These are phyloP conservation scores for Onygena corvina DNA, from an alignment of 2,329 filamentous ascomycete species.

Conservation along the genomic window DNA sequence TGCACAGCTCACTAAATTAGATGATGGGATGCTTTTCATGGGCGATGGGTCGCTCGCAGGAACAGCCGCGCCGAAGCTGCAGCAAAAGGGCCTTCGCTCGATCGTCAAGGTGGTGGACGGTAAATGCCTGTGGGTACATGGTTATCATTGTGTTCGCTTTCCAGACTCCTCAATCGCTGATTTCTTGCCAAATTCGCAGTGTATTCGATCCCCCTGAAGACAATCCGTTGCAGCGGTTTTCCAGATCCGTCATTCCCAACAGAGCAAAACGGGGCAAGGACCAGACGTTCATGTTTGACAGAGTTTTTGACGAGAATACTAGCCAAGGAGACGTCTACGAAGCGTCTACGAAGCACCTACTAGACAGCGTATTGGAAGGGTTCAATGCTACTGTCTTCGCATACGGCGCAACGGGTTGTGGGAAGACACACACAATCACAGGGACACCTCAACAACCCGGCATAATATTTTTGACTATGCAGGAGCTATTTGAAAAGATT, in stretches of 20 bases:
- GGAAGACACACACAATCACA: conserved; percentile 95
- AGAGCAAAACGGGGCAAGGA: conserved; percentile 85
- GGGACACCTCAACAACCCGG: conserved; percentile 86
- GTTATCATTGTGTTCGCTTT: neutral
- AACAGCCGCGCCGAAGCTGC: conserved; percentile 69
- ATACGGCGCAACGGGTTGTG: conserved; percentile 93
- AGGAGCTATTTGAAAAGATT: conserved; percentile 95
- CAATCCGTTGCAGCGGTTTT: conserved; percentile 78
- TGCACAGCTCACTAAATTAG: conserved; percentile 63
- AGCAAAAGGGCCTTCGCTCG: conserved; percentile 72
- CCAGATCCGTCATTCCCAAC: conserved; percentile 63
- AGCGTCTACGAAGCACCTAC: conserved; percentile 72
- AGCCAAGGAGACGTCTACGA: conserved; percentile 92
- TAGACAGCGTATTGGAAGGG: conserved; percentile 90
- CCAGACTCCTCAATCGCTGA: conserved; percentile 8
- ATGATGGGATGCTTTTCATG: conserved; percentile 85
- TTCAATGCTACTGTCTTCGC: conserved; percentile 99
- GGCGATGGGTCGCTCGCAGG: conserved; percentile 92
- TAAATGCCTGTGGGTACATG: conserved; percentile 66
- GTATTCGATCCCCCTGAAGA: conserved; percentile 97
- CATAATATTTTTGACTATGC: conserved; percentile 98
- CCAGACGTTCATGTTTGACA: conserved; percentile 92
- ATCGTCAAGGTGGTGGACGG: conserved; percentile 96
- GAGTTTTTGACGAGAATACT: conserved; percentile 91
- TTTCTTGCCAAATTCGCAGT: conserved; percentile 37